A percentile compares a stretch with the other conserved stretches of the same genome.
phyloP scores from a whole-genome alignment of 768 basidiomycete species.

The Artomyces pyxidatus region DNA sequence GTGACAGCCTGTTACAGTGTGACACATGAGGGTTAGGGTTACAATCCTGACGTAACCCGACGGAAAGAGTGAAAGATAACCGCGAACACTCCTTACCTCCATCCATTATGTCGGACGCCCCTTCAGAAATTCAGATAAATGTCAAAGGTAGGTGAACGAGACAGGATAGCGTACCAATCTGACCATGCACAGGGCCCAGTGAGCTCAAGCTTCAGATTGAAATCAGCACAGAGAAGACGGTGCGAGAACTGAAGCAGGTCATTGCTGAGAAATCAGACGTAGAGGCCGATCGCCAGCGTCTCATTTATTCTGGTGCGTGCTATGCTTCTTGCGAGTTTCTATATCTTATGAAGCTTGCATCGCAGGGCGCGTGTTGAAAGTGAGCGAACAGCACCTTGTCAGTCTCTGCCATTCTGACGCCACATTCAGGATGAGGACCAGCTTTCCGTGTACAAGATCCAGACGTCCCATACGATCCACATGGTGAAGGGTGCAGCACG shows the following conservation, averaged over 20 bases:
- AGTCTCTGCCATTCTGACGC: slow-evolving; percentile 2
- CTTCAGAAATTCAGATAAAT: slow-evolving; percentile 53
- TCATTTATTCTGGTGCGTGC: slow-evolving; percentile 82
- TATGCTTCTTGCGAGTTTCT: background rate
- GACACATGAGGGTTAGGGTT: no score
- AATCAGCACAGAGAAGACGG: slow-evolving; percentile 76
- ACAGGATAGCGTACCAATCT: background rate
- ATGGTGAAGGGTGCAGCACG: slow-evolving; percentile 86
- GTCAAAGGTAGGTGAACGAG: slow-evolving; percentile 46
- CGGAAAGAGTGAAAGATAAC: no score
- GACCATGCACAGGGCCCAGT: slow-evolving; percentile 53
- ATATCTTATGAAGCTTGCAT: background rate
- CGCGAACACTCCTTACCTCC: background rate
- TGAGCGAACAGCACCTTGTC: slow-evolving; percentile 19
- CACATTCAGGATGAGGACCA: slow-evolving; percentile 68
- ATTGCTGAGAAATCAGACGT: slow-evolving; percentile 85
- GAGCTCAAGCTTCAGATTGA: slow-evolving; percentile 89
- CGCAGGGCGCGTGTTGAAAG: slow-evolving; percentile 68
- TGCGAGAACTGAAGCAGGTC: slow-evolving; percentile 82
- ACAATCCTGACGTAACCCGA: no score
- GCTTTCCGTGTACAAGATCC: slow-evolving; percentile 84
- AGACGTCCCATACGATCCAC: slow-evolving; percentile 80
- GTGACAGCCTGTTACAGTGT: no score
- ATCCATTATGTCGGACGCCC: slow-evolving; percentile 1
- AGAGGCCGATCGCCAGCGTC: slow-evolving; percentile 75